Evolutionary conservation across 1,139 yeast genomes (phyloP).

Genomic region (Pichia sp.): DNA sequence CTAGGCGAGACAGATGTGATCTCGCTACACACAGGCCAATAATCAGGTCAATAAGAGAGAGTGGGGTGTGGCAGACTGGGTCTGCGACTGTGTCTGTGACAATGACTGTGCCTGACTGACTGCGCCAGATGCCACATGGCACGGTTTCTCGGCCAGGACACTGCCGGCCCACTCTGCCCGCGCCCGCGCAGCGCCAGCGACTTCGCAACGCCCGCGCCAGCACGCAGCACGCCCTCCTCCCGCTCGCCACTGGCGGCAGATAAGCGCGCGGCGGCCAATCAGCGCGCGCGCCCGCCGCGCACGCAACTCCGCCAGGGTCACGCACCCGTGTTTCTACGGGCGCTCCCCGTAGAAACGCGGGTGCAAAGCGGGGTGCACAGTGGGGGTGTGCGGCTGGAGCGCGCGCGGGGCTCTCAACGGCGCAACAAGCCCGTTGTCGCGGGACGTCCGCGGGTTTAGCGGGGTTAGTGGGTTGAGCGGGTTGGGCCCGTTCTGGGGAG

Average conservation of each 20-base stretch:
- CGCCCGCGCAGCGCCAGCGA: neutral
- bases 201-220: neutral
- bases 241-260: neutral
- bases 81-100: neutral
- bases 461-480: too few relatives aligned
- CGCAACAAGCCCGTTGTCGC: too few relatives aligned
- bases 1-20: too few relatives aligned
- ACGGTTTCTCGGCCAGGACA: too few relatives aligned
- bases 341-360: too few relatives aligned
- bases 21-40: too few relatives aligned
- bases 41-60: neutral
- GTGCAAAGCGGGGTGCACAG: too few relatives aligned
- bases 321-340: conserved; percentile 1
- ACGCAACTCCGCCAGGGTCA: neutral
- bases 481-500: too few relatives aligned
- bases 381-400: too few relatives aligned
- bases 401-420: too few relatives aligned
- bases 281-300: neutral
- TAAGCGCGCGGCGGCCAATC: neutral
- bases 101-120: neutral
- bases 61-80: neutral
- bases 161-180: neutral
- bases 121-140: too few relatives aligned
- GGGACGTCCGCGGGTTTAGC: too few relatives aligned
- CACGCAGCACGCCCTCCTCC: neutral